phyloP scores from a whole-genome alignment of 2,329 filamentous ascomycete genomes.

The Emericellopsis cladophorae region DNA sequence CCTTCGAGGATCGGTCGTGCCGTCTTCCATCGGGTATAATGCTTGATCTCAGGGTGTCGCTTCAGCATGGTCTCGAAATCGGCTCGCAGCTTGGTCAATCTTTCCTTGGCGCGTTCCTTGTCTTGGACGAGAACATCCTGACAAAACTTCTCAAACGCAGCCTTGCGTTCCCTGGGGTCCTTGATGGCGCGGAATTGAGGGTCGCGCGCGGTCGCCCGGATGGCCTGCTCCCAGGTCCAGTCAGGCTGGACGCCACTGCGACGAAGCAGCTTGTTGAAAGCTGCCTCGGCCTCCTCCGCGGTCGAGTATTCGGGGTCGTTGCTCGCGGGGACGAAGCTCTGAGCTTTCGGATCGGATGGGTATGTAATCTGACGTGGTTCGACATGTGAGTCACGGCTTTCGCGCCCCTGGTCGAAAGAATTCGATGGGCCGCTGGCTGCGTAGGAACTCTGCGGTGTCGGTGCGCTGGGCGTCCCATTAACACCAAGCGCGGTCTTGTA shows the following conservation, averaged over 20 bases:
- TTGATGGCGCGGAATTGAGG: conserved; percentile 87
- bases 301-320: conserved; percentile 69
- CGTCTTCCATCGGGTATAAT: conserved; percentile 95
- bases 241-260: conserved; percentile 78
- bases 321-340: conserved; percentile 47
- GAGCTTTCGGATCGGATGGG: conserved; percentile 41
- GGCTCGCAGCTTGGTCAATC: conserved; percentile 77
- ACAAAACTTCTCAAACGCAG: conserved; percentile 91
- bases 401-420: conserved; percentile 14
- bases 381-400: conserved; percentile 18
- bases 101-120: conserved; percentile 87
- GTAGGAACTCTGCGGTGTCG: conserved; percentile 24
- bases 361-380: conserved; percentile 47
- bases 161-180: conserved; percentile 80
- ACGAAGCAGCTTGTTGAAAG: conserved; percentile 82
- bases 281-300: conserved; percentile 79
- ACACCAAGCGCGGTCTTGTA: conserved; percentile 65
- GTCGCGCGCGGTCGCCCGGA: conserved; percentile 78
- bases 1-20: conserved; percentile 87
- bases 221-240: conserved; percentile 84
- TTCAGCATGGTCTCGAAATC: conserved; percentile 96
- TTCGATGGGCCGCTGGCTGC: conserved; percentile 24
- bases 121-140: conserved; percentile 83
- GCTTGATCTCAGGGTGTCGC: conserved; percentile 91
- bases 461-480: conserved; percentile 28